These are phyloP conservation scores for Lasiodiplodia sp. DNA, from an alignment of 2,329 filamentous ascomycete species.

Conservation along the genomic window DNA sequence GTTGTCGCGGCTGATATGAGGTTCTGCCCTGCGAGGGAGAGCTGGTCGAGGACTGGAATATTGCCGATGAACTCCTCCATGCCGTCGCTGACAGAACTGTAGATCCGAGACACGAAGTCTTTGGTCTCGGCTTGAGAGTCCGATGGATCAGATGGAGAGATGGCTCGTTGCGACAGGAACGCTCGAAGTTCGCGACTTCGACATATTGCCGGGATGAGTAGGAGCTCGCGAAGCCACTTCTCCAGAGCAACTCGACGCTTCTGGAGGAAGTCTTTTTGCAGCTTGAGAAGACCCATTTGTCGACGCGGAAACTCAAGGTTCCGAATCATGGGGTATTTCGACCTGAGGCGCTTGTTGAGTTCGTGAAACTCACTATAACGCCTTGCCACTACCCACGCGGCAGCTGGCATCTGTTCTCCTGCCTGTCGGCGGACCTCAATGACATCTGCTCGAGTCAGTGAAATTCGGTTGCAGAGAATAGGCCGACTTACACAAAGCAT, in stretches of 20 bases:
- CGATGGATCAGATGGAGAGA: constrained; percentile 69
- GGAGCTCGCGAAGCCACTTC: constrained; percentile 76
- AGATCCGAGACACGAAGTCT: constrained; percentile 92
- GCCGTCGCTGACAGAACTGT: constrained; percentile 95
- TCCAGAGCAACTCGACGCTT: constrained; percentile 86
- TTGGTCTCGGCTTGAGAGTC: constrained; percentile 69
- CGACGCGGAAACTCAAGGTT: constrained; percentile 90
- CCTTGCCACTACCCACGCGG: constrained; percentile 89
- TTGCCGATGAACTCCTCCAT: constrained; percentile 98
- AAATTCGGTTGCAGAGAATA: neutral
- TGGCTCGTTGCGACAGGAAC: constrained; percentile 87
- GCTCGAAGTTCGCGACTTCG: constrained; percentile 89
- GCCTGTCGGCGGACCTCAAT: constrained; percentile 90
- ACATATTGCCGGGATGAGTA: constrained; percentile 90
- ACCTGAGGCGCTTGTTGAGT: constrained; percentile 85
- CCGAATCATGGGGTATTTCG: constrained; percentile 85
- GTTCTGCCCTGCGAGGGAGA: constrained; percentile 91
- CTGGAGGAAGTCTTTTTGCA: constrained; percentile 93
- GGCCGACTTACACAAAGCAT: constrained; percentile 73
- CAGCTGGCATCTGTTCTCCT: constrained; percentile 95
- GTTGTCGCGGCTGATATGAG: constrained; percentile 76
- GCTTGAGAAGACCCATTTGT: constrained; percentile 86
- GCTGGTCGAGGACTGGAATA: constrained; percentile 91
- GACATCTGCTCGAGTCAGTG: constrained; percentile 63
- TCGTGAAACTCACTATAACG: constrained; percentile 98